These are phyloP conservation scores for Fusarium sp. DNA, from an alignment of 2,329 filamentous ascomycete species.

Conservation along the genomic window DNA sequence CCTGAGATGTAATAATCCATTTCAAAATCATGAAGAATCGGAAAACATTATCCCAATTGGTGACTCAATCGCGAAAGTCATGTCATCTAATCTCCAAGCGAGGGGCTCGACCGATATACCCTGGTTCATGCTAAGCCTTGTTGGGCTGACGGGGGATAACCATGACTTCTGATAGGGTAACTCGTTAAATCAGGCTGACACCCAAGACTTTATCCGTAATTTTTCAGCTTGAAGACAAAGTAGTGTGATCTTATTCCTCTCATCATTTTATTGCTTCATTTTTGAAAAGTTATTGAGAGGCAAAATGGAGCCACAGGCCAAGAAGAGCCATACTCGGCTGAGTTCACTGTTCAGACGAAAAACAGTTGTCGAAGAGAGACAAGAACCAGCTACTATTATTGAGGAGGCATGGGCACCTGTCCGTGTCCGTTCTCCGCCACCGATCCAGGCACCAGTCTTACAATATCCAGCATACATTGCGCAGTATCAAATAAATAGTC, in stretches of 20 bases:
- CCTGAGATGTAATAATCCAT: conserved; percentile 14
- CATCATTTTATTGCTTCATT: neutral
- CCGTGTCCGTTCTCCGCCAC: neutral
- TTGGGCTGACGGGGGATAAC: neutral
- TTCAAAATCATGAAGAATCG: neutral
- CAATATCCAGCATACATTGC: conserved; percentile 1
- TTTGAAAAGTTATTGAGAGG: neutral
- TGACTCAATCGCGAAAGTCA: neutral
- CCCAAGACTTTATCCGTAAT: neutral
- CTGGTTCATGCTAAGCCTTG: neutral
- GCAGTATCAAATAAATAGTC: neutral
- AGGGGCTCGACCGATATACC: neutral
- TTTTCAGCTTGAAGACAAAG: neutral
- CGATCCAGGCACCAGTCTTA: neutral
- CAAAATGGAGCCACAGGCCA: neutral
- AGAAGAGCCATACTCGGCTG: neutral
- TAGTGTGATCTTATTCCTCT: neutral
- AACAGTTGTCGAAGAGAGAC: neutral
- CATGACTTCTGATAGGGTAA: neutral
- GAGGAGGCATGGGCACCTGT: neutral
- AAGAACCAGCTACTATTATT: neutral
- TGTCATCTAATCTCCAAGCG: neutral
- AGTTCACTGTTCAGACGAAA: neutral
- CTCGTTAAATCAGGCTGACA: neutral
- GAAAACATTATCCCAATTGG: neutral